These are phyloP conservation scores for Pseudozyma tsukubaensis DNA, from an alignment of 1,284 basidiomycete species.

Conservation along the genomic window DNA sequence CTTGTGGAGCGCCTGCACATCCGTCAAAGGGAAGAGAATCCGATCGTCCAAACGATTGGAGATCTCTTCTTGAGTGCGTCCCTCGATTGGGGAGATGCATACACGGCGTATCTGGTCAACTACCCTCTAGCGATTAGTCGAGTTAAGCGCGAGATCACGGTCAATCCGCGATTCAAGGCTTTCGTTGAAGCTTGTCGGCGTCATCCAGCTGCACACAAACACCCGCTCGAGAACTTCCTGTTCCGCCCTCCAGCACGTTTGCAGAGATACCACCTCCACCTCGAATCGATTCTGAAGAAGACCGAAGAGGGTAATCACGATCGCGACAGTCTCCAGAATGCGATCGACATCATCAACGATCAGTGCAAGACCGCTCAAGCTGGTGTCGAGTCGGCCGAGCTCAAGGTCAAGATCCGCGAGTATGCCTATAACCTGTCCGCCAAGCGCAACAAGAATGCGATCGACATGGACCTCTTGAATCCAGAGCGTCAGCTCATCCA, in stretches of 20 bases:
- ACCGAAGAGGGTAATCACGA: constrained; percentile 59
- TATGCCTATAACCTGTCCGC: constrained; percentile 58
- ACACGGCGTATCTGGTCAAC: constrained; percentile 86
- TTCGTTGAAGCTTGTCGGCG: constrained; percentile 86
- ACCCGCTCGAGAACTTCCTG: constrained; percentile 87
- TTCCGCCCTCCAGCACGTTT: constrained; percentile 87
- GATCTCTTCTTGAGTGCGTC: constrained; percentile 90
- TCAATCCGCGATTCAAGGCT: constrained; percentile 82
- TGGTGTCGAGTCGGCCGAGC: constrained; percentile 61
- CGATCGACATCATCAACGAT: constrained; percentile 63
- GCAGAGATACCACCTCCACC: constrained; percentile 86
- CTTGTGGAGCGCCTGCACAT: constrained; percentile 87
- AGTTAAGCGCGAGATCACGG: constrained; percentile 84
- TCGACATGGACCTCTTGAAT: constrained; percentile 61
- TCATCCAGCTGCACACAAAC: constrained; percentile 78
- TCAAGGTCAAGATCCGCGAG: constrained; percentile 62
- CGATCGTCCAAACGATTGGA: constrained; percentile 85
- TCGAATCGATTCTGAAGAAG: constrained; percentile 80
- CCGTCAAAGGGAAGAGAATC: constrained; percentile 86
- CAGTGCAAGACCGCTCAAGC: constrained; percentile 64
- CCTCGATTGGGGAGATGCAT: constrained; percentile 85
- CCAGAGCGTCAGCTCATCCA: constrained; percentile 62
- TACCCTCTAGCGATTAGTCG: constrained; percentile 86
- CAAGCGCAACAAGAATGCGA: constrained; percentile 55
- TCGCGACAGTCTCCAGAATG: constrained; percentile 52